Percentiles rank a stretch among this genome's conserved stretches.
phyloP scores from a whole-genome alignment of 2,329 filamentous ascomycete genomes.

The Xylariaceae sp. region DNA sequence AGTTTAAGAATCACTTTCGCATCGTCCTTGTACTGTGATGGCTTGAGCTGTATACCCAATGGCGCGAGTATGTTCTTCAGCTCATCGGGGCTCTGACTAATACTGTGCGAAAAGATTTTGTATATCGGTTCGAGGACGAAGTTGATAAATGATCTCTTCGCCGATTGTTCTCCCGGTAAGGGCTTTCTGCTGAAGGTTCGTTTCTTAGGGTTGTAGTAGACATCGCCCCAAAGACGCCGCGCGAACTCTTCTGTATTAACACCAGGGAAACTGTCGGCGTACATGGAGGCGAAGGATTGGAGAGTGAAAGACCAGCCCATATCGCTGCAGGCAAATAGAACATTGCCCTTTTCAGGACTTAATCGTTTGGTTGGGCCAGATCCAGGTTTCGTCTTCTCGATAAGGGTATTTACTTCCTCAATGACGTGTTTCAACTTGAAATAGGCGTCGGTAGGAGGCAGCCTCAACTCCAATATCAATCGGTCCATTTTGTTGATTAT shows the following conservation, averaged over 20 bases:
- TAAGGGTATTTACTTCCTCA: conserved; percentile 94
- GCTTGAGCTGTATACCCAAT: conserved; percentile 83
- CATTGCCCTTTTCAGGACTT: conserved; percentile 95
- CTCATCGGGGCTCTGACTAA: conserved; percentile 84
- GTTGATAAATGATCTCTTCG: conserved; percentile 85
- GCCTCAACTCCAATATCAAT: conserved; percentile 86
- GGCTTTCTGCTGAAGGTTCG: conserved; percentile 85
- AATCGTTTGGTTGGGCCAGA: conserved; percentile 74
- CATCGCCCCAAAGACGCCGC: conserved; percentile 85
- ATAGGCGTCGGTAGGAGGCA: conserved; percentile 93
- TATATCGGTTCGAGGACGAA: conserved; percentile 97
- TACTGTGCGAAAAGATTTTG: conserved; percentile 92
- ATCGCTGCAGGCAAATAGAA: conserved; percentile 88
- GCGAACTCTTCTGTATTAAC: conserved; percentile 82
- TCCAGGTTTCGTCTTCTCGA: conserved; percentile 81
- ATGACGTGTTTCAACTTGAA: conserved; percentile 99
- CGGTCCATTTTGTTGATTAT: conserved; percentile 98
- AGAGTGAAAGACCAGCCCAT: conserved; percentile 98
- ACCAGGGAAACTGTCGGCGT: conserved; percentile 79
- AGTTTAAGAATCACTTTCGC: conserved; percentile 83
- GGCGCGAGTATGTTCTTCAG: conserved; percentile 73
- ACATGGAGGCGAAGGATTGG: conserved; percentile 93
- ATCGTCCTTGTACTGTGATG: conserved; percentile 85
- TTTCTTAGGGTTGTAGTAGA: conserved; percentile 90
- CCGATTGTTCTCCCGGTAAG: conserved; percentile 65